Evolutionary conservation across 2,329 filamentous ascomycete species (phyloP).

Genomic region (Verticillium nonalfalfae): DNA sequence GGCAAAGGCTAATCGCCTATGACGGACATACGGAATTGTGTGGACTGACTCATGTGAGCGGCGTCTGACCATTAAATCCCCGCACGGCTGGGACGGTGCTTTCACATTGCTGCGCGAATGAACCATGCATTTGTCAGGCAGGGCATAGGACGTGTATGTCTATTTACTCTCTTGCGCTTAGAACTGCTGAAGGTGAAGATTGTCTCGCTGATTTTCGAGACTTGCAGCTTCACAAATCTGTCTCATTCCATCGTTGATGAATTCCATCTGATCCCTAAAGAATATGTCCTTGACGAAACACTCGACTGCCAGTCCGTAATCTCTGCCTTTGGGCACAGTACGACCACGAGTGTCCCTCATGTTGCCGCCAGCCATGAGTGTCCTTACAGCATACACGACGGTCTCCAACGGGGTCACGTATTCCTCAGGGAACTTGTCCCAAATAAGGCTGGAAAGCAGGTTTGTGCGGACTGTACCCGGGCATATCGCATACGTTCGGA

Average conservation of each 20-base stretch:
- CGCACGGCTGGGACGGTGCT: too few relatives aligned
- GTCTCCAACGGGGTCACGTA: constrained; percentile 21
- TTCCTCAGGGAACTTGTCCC: constrained; percentile 21
- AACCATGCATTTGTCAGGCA: too few relatives aligned
- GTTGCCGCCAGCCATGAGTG: constrained; percentile 15
- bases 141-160: not conserved
- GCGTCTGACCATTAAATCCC: too few relatives aligned
- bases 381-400: constrained; percentile 18
- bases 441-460: constrained; percentile 18
- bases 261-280: constrained; percentile 17
- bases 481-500: constrained; percentile 24
- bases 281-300: constrained; percentile 23
- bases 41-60: too few relatives aligned
- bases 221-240: constrained; percentile 14
- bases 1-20: too few relatives aligned
- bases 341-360: constrained; percentile 18
- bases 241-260: constrained; percentile 18
- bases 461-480: constrained; percentile 23
- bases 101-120: too few relatives aligned
- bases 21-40: too few relatives aligned
- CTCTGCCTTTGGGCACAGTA: constrained; percentile 12
- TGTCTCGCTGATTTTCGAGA: constrained; percentile 11
- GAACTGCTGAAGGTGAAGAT: not conserved
- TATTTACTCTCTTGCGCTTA: not conserved
- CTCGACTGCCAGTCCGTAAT: constrained; percentile 19